phyloP scores from a whole-genome alignment of 78 protist genomes.

The Salpingoeca rosetta region DNA sequence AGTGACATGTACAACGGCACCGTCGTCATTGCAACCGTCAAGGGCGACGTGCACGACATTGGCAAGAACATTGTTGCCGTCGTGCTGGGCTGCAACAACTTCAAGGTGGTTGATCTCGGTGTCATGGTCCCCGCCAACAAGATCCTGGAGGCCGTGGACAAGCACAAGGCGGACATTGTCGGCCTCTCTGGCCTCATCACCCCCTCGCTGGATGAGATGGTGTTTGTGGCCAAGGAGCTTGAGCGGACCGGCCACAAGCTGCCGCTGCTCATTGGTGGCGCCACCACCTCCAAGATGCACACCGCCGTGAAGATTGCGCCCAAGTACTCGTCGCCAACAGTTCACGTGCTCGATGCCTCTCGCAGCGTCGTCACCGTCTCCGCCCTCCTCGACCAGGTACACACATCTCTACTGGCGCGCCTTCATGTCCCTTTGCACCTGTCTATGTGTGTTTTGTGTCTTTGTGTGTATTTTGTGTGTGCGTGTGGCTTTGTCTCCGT shows the following conservation, averaged over 20 bases:
- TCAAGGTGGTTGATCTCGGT: conserved; percentile 81
- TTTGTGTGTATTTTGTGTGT: too few relatives aligned
- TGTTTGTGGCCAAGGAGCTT: conserved; percentile 84
- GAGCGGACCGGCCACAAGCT: conserved; percentile 55
- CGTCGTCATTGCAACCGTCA: conserved; percentile 92
- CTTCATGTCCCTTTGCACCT: too few relatives aligned
- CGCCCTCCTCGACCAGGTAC: conserved; percentile 61
- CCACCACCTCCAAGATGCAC: conserved; percentile 94
- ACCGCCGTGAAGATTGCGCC: conserved; percentile 95
- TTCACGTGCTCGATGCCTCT: conserved; percentile 93
- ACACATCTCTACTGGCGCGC: too few relatives aligned
- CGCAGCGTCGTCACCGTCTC: conserved; percentile 70
- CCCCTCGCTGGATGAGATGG: conserved; percentile 97
- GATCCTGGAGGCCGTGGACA: conserved; percentile 65
- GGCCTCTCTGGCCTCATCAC: conserved; percentile 97
- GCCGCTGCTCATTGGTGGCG: conserved; percentile 98
- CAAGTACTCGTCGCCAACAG: conserved; percentile 51
- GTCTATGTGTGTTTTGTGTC: too few relatives aligned
- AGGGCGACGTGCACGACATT: conserved; percentile 99
- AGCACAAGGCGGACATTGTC: conserved; percentile 74
- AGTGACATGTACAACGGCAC: conserved; percentile 43
- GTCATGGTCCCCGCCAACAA: conserved; percentile 80
- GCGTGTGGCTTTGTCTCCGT: background rate
- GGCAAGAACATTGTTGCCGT: conserved; percentile 98
- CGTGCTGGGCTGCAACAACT: conserved; percentile 96